Conservation (phyloP, 2,329 filamentous ascomycete species). For the Epichloe brachyelytri region DNA sequence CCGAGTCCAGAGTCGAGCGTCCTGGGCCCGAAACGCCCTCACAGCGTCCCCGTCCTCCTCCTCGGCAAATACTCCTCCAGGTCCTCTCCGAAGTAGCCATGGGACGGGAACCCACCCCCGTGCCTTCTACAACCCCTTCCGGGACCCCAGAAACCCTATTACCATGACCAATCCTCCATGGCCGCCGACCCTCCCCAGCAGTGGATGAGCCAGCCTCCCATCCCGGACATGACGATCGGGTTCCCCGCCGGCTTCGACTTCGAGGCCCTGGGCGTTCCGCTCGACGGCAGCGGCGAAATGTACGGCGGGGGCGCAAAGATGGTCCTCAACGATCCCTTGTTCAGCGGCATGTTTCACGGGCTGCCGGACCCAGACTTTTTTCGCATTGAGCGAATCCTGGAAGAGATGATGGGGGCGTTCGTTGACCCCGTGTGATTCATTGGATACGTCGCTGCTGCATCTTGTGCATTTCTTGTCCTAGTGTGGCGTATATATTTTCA, state of each 20-base stretch:
- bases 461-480: no score
- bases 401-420: no score
- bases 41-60: not conserved
- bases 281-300: slow-evolving; percentile 13
- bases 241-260: slow-evolving; percentile 18
- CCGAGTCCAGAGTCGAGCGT: not conserved
- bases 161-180: not conserved
- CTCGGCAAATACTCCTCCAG: slow-evolving; percentile 36
- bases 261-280: slow-evolving; percentile 16
- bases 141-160: slow-evolving; percentile 10
- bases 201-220: slow-evolving; percentile 6
- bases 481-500: no score
- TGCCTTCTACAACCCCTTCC: slow-evolving; percentile 11
- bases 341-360: slow-evolving; percentile 23
- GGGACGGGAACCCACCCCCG: slow-evolving; percentile 21
- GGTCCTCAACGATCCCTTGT: slow-evolving; percentile 27
- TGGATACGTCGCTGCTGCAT: no score
- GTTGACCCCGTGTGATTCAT: no score
- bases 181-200: slow-evolving; percentile 1
- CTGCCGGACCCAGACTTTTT: slow-evolving; percentile 23
- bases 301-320: slow-evolving; percentile 23
- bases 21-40: no score
- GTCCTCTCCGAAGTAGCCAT: slow-evolving; percentile 45
- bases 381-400: slow-evolving; percentile 14
- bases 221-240: slow-evolving; percentile 9